Percentiles rank a stretch among this genome's conserved stretches.
phyloP scores from a whole-genome alignment of 208 protist genomes.

The Blastocrithidia nonstop region DNA sequence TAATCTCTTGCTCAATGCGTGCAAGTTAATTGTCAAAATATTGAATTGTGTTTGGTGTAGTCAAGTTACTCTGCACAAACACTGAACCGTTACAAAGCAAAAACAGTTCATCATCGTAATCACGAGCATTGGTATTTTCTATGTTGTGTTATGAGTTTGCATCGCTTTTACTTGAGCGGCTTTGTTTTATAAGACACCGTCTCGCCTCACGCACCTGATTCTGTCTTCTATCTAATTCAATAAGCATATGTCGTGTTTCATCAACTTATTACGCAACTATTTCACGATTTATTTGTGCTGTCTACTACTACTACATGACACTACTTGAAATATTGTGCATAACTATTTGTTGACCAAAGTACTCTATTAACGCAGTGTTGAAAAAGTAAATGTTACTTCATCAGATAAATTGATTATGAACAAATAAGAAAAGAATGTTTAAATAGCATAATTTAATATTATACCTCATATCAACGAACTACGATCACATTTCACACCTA shows the following conservation, averaged over 20 bases:
- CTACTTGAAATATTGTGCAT: neutral
- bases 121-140: constrained; percentile 11
- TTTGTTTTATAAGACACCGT: constrained; percentile 7
- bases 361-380: no score
- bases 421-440: no score
- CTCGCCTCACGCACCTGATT: constrained; percentile 66
- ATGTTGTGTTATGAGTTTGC: no score
- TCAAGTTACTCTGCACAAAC: constrained; percentile 61
- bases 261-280: constrained; percentile 40
- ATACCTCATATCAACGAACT: no score
- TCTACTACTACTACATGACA: constrained; percentile 8
- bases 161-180: neutral
- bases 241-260: constrained; percentile 45
- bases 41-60: constrained; percentile 20
- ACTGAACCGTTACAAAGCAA: constrained; percentile 60
- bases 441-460: no score
- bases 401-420: no score
- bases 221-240: constrained; percentile 62
- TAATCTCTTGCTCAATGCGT: constrained; percentile 42
- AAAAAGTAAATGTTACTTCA: no score
- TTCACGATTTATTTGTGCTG: constrained; percentile 23
- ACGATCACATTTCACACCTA: no score
- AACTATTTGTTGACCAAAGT: no score
- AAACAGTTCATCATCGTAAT: constrained; percentile 41
- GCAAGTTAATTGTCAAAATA: constrained; percentile 47